These are phyloP conservation scores for Vanrija pseudolonga DNA, from an alignment of 1,284 basidiomycete species.

Conservation along the genomic window DNA sequence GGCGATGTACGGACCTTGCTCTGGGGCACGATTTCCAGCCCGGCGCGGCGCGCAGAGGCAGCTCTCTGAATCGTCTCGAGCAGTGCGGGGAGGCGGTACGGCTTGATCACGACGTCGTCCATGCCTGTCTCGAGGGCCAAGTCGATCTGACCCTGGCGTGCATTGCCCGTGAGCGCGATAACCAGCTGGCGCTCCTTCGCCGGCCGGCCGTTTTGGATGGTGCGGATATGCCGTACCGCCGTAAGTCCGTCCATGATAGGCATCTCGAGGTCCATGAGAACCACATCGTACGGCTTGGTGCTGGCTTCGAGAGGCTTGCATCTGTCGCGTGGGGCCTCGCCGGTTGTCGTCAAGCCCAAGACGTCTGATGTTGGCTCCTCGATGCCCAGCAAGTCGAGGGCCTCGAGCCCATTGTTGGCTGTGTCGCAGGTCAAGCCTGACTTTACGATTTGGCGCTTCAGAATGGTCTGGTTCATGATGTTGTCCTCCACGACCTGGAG, in stretches of 20 bases:
- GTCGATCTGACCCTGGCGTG: constrained; percentile 38
- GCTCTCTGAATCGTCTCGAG: constrained; percentile 7
- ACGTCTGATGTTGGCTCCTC: too few relatives aligned
- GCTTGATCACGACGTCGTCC: constrained; percentile 30
- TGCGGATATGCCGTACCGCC: constrained; percentile 35
- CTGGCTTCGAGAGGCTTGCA: constrained; percentile 2
- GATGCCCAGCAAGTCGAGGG: constrained; percentile 27
- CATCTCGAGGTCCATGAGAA: constrained; percentile 37
- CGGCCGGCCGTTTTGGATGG: constrained; percentile 2
- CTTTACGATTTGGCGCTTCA: constrained; percentile 48
- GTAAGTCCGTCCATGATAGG: constrained; percentile 47
- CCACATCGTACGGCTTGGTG: constrained; percentile 14
- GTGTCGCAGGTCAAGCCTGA: constrained; percentile 39
- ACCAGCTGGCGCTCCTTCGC: constrained; percentile 31
- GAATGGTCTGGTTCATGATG: constrained; percentile 50
- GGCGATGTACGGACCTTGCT: too few relatives aligned
- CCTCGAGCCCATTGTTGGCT: constrained; percentile 49
- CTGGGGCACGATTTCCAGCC: too few relatives aligned
- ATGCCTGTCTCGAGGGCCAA: constrained; percentile 26
- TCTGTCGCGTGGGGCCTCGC: constrained; percentile 1
- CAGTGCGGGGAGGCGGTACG: constrained; percentile 23
- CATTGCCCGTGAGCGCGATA: constrained; percentile 46
- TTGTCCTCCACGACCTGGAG: constrained; percentile 48
- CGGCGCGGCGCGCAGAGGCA: neutral
- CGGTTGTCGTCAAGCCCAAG: neutral